A percentile compares a stretch with the other conserved stretches of the same genome.
These are phyloP conservation scores for Quercus tomentella DNA, from an alignment of 331 rosid species.

Conservation along the genomic window DNA sequence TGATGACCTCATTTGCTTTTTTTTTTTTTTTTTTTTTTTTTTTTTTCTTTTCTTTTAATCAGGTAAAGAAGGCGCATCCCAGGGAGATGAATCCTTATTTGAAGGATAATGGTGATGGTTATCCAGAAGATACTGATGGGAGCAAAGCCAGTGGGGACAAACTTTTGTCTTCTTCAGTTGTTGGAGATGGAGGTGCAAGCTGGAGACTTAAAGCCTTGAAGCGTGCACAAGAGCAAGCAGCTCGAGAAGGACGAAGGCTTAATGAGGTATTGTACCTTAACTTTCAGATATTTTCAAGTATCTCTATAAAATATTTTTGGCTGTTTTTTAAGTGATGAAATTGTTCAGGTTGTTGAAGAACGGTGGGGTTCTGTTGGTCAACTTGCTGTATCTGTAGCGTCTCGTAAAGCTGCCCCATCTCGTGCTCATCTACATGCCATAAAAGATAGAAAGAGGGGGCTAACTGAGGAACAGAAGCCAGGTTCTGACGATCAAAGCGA, in stretches of 20 bases:
- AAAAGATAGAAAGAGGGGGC: conserved; percentile 60
- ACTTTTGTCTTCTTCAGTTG: conserved; percentile 62
- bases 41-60: background rate
- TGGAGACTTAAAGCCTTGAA: conserved; percentile 97
- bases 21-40: background rate
- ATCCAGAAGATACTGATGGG: conserved; percentile 64
- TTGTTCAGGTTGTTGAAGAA: conserved; percentile 72
- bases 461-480: conserved; percentile 31
- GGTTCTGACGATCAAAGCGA: conserved; percentile 33
- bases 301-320: background rate
- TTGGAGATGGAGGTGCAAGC: conserved; percentile 98
- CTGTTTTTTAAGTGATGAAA: conserved; percentile 2
- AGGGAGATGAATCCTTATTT: conserved; percentile 85
- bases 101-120: conserved; percentile 73
- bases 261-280: conserved; percentile 43
- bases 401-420: conserved; percentile 72
- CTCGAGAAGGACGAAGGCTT: conserved; percentile 65
- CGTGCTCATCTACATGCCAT: conserved; percentile 87
- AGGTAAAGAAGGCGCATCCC: conserved; percentile 52
- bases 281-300: conserved; percentile 16
- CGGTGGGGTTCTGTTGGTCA: conserved; percentile 91
- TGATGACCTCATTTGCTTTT: background rate
- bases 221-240: conserved; percentile 92
- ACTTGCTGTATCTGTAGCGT: conserved; percentile 62
- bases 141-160: conserved; percentile 32